Conservation (phyloP, 257 asterid genomes). For the Marsdenia floribunda region DNA sequence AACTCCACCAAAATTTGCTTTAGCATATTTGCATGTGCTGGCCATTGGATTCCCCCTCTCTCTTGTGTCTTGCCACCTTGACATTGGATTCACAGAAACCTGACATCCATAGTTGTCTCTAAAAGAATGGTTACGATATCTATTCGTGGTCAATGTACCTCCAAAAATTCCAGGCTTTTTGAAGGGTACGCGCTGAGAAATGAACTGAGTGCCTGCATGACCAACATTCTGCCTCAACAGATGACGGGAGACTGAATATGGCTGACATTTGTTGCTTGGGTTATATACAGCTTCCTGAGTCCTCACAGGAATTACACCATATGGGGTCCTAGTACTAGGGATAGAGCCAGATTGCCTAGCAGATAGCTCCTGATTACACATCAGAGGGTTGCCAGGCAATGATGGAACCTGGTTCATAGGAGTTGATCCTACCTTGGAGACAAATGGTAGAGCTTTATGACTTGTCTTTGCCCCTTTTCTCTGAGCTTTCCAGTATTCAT, state of each 20-base stretch:
- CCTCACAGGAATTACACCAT: slow-evolving; percentile 21
- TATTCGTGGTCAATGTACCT: slow-evolving; percentile 21
- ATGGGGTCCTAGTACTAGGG: slow-evolving; percentile 22
- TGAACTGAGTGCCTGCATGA: slow-evolving; percentile 25
- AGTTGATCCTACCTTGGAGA: slow-evolving; percentile 14
- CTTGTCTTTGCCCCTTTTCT: slow-evolving; percentile 43
- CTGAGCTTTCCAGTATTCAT: slow-evolving; percentile 56
- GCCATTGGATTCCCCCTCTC: slow-evolving; percentile 18
- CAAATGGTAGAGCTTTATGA: slow-evolving; percentile 18
- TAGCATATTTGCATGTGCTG: slow-evolving; percentile 15
- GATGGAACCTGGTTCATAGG: slow-evolving; percentile 23
- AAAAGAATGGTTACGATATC: slow-evolving; percentile 14
- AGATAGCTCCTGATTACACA: slow-evolving; percentile 26
- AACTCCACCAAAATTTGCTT: slow-evolving; percentile 9
- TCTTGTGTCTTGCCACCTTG: slow-evolving; percentile 21
- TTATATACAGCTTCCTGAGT: slow-evolving; percentile 24
- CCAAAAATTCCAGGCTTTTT: slow-evolving; percentile 29
- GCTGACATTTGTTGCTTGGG: slow-evolving; percentile 26
- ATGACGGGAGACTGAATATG: slow-evolving; percentile 23
- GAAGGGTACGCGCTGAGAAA: slow-evolving; percentile 26
- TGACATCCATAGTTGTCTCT: slow-evolving; percentile 15
- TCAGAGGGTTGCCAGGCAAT: slow-evolving; percentile 16
- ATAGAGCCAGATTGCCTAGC: slow-evolving; percentile 28
- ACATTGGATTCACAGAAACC: slow-evolving; percentile 18
- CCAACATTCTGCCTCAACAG: slow-evolving; percentile 24